Conservation (phyloP, 1,284 basidiomycete genomes). For the Malassezia brasiliensis region DNA sequence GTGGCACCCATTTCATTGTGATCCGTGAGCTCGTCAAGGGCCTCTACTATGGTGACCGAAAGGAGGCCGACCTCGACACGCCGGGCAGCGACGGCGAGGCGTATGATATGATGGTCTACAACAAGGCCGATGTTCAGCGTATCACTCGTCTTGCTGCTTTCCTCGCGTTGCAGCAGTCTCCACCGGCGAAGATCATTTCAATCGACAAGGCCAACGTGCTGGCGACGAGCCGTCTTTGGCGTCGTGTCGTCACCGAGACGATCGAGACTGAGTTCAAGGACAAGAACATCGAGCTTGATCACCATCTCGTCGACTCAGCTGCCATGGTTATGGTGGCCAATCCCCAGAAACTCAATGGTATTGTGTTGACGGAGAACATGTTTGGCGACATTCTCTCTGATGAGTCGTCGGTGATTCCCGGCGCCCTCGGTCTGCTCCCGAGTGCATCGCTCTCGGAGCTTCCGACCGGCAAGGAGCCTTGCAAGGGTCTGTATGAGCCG, state of each 20-base stretch:
- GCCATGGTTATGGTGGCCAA: conserved; percentile 90
- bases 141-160: conserved; percentile 92
- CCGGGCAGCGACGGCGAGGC: conserved; percentile 38
- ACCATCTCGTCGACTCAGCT: conserved; percentile 83
- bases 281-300: conserved; percentile 50
- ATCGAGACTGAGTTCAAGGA: conserved; percentile 36
- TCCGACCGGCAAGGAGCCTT: conserved; percentile 61
- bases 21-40: conserved; percentile 69
- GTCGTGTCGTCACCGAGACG: conserved; percentile 54
- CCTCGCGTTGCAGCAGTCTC: conserved; percentile 69
- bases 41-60: conserved; percentile 74
- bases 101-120: conserved; percentile 67
- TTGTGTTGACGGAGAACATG: conserved; percentile 51
- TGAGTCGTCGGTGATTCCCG: conserved; percentile 92
- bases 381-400: conserved; percentile 68
- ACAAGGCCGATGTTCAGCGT: conserved; percentile 77
- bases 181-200: conserved; percentile 79
- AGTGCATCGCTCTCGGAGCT: conserved; percentile 89
- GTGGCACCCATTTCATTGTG: conserved; percentile 83
- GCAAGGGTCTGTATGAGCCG: conserved; percentile 84
- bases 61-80: conserved; percentile 59
- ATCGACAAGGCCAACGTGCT: conserved; percentile 99
- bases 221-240: conserved; percentile 86
- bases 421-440: conserved; percentile 87
- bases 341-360: conserved; percentile 88